phyloP scores from a whole-genome alignment of 2,329 filamentous ascomycete genomes.

The Trichoderma polysporum region DNA sequence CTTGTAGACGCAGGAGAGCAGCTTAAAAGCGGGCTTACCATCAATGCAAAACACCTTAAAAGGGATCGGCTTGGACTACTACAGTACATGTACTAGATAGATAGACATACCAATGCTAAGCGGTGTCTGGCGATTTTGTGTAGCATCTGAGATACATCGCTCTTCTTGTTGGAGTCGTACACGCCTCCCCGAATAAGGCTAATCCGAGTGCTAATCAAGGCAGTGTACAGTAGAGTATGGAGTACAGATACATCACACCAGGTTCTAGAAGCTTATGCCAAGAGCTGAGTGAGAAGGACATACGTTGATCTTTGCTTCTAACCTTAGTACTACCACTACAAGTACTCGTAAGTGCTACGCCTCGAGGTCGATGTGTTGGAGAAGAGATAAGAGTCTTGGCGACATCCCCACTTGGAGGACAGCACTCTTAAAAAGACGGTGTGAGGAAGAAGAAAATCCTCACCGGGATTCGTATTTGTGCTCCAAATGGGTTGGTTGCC shows the following conservation, averaged over 20 bases:
- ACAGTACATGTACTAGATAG: not conserved
- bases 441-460: not conserved
- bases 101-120: not conserved
- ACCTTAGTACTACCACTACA: not conserved
- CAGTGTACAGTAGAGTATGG: not conserved
- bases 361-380: not conserved
- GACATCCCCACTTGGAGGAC: not conserved
- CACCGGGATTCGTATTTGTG: not conserved
- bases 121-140: not conserved
- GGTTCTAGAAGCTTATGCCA: constrained; percentile 4
- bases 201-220: not conserved
- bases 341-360: not conserved
- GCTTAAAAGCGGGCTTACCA: not conserved
- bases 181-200: not conserved
- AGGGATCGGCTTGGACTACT: not conserved
- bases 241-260: not conserved
- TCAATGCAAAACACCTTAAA: not conserved
- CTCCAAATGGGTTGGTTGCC: not conserved
- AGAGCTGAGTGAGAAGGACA: not conserved
- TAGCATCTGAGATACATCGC: not conserved
- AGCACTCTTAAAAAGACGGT: not conserved
- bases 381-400: constrained; percentile 14
- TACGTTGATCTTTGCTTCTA: not conserved
- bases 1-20: not conserved
- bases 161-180: not conserved